These are phyloP conservation scores for Carex myosuroides DNA, from an alignment of 176 grass and related monocot species.

Conservation along the genomic window DNA sequence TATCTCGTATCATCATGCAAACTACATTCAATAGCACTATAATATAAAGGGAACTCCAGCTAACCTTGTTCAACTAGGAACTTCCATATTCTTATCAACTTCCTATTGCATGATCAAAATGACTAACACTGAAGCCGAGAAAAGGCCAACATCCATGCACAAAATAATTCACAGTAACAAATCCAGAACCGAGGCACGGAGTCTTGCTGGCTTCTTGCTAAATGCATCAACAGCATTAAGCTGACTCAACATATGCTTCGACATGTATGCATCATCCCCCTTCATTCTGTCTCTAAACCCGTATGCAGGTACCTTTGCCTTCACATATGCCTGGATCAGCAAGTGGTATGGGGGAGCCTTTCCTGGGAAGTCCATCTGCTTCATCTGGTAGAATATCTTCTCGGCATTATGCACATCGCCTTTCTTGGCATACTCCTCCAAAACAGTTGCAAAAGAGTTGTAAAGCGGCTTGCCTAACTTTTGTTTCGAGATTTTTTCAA, in stretches of 20 bases:
- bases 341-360: slow-evolving; percentile 59
- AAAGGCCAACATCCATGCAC: not conserved
- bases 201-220: slow-evolving; percentile 14
- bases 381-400: slow-evolving; percentile 54
- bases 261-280: slow-evolving; percentile 70
- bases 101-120: not conserved
- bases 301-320: slow-evolving; percentile 51
- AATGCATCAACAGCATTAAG: slow-evolving; percentile 50
- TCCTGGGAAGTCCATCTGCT: slow-evolving; percentile 45
- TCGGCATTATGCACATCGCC: slow-evolving; percentile 64
- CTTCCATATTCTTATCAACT: not conserved
- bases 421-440: slow-evolving; percentile 50
- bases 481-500: slow-evolving; percentile 36
- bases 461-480: slow-evolving; percentile 40
- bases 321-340: slow-evolving; percentile 56
- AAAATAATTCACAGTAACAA: slow-evolving; percentile 4
- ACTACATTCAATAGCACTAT: not conserved
- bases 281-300: slow-evolving; percentile 87
- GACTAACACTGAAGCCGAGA: not conserved
- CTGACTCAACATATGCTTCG: slow-evolving; percentile 29
- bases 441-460: slow-evolving; percentile 32
- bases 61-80: not conserved
- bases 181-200: not conserved
- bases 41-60: not conserved
- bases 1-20: not conserved